Evolutionary conservation across 345 rosid genomes (phyloP), one percentile per base, ranked within the genome.

Genomic region (Acer yangbiense): DNA sequence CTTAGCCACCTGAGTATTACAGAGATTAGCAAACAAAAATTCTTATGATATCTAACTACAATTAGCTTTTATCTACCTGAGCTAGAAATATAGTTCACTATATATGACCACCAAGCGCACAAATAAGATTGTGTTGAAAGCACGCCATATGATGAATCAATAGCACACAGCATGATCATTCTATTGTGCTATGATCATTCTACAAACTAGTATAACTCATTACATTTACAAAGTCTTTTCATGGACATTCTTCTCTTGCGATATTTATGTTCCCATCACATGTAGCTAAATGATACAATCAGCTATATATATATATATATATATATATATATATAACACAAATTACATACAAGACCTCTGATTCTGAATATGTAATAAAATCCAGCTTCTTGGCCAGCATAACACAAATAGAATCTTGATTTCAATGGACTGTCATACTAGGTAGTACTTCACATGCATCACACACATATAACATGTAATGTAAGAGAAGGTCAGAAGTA

Each of bases 1-100:
- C 77, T 93, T 95, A 17, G 98, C 92, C 71, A 95, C 89, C 98
- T 94, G 71, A 39, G 46, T 27, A 81, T 21, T 21, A 54, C 7
- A 4, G 58, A 17, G 6, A 54, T 71, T 67, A 85, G 71, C 32
- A 60, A 71, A 60, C 50, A 48, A 68, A 55, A 52, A 80, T 62
- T 73, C 12, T 13, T 35, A 7, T 1, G 21, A 27, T 44, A 78
- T 75, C 46, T 69, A 74, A 74, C 68, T 29, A 18, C 52, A 52
- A 1, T 35, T 25, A 54, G 41, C 58, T 50, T 69, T 21, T 65
- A n/a, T 65, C n/a, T 14, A 20, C 14, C 8, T 68, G 54, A 8
- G 54, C 6, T 6, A 41, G 52, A 67, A 41, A 65, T 54, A 54
- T 54, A 11, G 18, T 16, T 54, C 58, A 54, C 58, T 54, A 16